These are phyloP conservation scores for Crithidia thermophila DNA, from an alignment of 208 protist species.

Conservation along the genomic window DNA sequence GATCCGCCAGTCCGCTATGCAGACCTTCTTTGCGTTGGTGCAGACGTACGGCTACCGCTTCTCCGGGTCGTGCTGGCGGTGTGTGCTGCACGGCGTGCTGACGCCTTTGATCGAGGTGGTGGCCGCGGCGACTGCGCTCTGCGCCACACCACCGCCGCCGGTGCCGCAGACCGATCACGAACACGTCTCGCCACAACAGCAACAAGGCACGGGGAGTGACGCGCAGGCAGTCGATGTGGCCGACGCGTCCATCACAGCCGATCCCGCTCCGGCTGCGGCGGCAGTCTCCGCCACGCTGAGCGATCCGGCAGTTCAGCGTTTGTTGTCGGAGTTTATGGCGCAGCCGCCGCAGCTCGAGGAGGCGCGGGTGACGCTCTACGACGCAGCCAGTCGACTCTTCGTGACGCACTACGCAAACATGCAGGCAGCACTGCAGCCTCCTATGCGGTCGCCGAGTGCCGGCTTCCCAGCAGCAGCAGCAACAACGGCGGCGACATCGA, in stretches of 20 bases:
- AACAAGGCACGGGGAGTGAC: too few relatives aligned
- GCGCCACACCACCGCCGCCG: conserved; percentile 23
- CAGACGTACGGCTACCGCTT: conserved; percentile 78
- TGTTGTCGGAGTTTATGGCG: conserved; percentile 27
- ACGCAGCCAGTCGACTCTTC: conserved; percentile 58
- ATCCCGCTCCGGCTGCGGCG: background rate
- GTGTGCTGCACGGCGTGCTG: conserved; percentile 54
- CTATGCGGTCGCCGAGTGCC: background rate
- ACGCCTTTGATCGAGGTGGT: conserved; percentile 52
- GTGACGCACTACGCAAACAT: conserved; percentile 55
- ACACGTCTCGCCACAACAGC: background rate
- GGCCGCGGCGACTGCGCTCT: conserved; percentile 32
- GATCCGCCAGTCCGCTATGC: conserved; percentile 80
- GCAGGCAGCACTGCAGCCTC: conserved; percentile 8
- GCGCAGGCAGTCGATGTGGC: background rate
- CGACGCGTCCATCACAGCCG: background rate
- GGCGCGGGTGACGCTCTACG: conserved; percentile 60
- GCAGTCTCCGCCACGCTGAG: background rate
- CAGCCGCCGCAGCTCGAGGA: conserved; percentile 52
- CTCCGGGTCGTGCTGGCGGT: conserved; percentile 55
- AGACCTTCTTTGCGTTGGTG: conserved; percentile 82
- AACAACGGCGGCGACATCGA: too few relatives aligned
- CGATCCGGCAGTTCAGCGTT: conserved; percentile 1
- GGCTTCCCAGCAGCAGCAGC: background rate
- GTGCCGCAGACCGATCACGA: background rate